Evolutionary conservation across 2,329 filamentous ascomycete genomes (phyloP), one percentile per base, ranked within the genome.

Genomic region (Xylaria sp.): DNA sequence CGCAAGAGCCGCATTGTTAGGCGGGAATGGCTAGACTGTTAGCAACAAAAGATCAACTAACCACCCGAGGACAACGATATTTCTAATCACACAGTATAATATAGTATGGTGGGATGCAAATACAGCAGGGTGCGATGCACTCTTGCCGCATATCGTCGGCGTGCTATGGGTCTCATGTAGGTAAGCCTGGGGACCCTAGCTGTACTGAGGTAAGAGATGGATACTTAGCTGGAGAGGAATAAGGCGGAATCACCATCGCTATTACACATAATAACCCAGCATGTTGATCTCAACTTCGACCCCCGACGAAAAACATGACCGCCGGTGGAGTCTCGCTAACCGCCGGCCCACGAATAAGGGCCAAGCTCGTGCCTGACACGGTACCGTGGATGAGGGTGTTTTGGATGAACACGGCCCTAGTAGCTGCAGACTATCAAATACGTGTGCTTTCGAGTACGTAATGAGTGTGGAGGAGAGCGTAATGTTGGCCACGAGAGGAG

Each of bases 251-350:
- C 56, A 48, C 15, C 36, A 63, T 46, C 39, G 46, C 58, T 68
- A 71, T 68, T 68, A 68, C 68, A 68, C 58, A 62, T 62, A 65
- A 58, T 48, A 70, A 65, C 18, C 33, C 46, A 54, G 39, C 48
- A 41, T 58, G 62, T 31, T 61, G 69, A 71, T 71, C 69, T 64
- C 62, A 69, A 71, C 69, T 54, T 71, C 62, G 41, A 48, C 15
- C 25, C 2, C 6, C n/a, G 25, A 36, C 46, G 56, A 66, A 51
- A 62, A 57, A 60, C 49, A 58, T 51, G 61, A 57, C 66, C 56
- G 15, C 20, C 46, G 28, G 66, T 64, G 62, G 66, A 61, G 62
- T 51, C 61, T 28, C 25, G 5, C 31, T n/a, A 39, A 18, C 43
- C 46, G 25, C n/a, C 39, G 20, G 15, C 18, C 66, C 57, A 68